Base-by-base conservation (phyloP, 2,329 filamentous ascomycete genomes). In the Xylaria sp. region DNA sequence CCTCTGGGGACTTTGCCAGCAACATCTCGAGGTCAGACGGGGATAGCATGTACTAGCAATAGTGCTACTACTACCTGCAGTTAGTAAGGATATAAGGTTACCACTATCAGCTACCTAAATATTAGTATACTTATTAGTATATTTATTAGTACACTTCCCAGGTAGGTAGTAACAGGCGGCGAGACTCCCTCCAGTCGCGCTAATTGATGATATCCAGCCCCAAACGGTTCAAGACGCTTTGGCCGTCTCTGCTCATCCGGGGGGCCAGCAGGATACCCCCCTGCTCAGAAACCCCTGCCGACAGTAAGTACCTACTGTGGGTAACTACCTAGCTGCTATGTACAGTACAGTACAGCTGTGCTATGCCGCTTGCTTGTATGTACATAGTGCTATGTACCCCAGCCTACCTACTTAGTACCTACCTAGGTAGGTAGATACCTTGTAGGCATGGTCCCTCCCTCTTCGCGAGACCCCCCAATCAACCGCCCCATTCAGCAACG, bases 401-500 rank as follows among this genome's bases (percentile, higher is more conserved):
- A n/a, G n/a, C n/a, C n/a, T n/a, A n/a, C n/a, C n/a, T n/a, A 43
- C 39, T 18, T 43, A 36, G 8, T 10, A 34, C 32, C 10, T 36
- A 36, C 10, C 12, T 36, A 39, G 36, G 36, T n/a, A n/a, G n/a
- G n/a, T n/a, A n/a, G n/a, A n/a, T n/a, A n/a, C n/a, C n/a, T n/a
- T n/a, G n/a, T n/a, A n/a, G n/a, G n/a, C 18, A 45, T 46, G 52
- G 48, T 48, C 39, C 57, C 36, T 46, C 62, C 41, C 58, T 43
- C 58, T 43, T 15, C 45, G 41, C n/a, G 43, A 58, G 34, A 53
- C 58, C 62, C 61, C 61, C 65, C 50, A 50, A 64, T 64, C 52
- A 52, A 56, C 25, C 55, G 63, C 68, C 64, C 66, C 64, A 63
- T 71, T 76, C 74, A 75, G 76, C 78, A 39, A 58, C 53, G 77